Conservation (phyloP, 805 yeast species). For the Kluyveromyces starmeri region DNA sequence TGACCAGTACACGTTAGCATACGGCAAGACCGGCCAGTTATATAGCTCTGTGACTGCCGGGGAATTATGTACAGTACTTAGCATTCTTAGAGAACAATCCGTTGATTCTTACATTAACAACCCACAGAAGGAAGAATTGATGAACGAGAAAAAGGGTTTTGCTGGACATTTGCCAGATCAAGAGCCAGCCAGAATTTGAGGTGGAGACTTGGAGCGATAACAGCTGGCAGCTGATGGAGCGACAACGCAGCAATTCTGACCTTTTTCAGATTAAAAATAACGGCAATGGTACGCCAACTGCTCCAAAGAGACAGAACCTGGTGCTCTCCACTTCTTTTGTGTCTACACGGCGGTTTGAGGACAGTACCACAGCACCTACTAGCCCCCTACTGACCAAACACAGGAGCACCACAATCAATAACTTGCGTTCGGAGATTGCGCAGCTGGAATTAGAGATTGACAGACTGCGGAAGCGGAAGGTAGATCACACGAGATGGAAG, state of each 20-base stretch:
- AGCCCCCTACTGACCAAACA: slow-evolving; percentile 22
- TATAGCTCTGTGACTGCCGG: no score
- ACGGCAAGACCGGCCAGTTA: no score
- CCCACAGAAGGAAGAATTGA: no score
- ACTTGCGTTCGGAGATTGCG: slow-evolving; percentile 16
- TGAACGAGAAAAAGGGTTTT: no score
- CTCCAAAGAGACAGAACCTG: slow-evolving; percentile 17
- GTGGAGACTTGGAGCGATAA: no score
- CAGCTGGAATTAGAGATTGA: slow-evolving; percentile 18
- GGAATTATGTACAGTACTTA: no score
- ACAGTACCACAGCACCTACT: slow-evolving; percentile 19
- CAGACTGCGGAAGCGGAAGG: slow-evolving; percentile 17
- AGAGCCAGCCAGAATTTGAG: no score
- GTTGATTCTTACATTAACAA: no score
- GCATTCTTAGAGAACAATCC: no score
- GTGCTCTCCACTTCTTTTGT: slow-evolving; percentile 29
- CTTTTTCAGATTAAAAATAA: slow-evolving; percentile 6
- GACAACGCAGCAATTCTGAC: slow-evolving; percentile 7
- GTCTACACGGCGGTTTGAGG: slow-evolving; percentile 22
- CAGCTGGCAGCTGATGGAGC: slow-evolving; percentile 3
- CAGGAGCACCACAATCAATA: slow-evolving; percentile 18
- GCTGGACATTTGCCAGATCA: no score
- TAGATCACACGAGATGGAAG: slow-evolving; percentile 19
- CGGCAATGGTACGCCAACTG: slow-evolving; percentile 5
- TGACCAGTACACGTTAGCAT: no score